phyloP scores from a whole-genome alignment of 257 asterid genomes.

The Leonotis leonurus region DNA sequence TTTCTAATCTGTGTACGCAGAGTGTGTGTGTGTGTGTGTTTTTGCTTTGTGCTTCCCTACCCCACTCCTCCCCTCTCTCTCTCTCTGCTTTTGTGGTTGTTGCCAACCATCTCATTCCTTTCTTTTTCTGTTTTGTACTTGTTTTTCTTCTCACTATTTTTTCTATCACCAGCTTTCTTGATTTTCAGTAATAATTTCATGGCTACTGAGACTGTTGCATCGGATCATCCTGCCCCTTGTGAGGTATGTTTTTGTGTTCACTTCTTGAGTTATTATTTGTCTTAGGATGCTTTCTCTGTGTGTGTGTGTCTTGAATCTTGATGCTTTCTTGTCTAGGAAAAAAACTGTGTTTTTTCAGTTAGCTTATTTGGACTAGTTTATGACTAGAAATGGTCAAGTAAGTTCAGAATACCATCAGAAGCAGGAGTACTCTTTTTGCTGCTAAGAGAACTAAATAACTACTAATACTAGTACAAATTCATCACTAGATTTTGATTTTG shows the following conservation, averaged over 20 bases:
- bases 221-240: constrained; percentile 40
- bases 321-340: neutral
- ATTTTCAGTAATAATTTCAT: constrained; percentile 24
- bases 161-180: neutral
- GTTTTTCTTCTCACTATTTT: constrained; percentile 5
- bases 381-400: neutral
- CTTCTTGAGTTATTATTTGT: neutral
- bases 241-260: constrained; percentile 32
- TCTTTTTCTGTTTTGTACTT: constrained; percentile 33
- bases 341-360: neutral
- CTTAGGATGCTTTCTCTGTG: neutral
- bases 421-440: neutral
- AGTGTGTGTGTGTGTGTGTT: neutral
- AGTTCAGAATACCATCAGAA: neutral
- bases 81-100: constrained; percentile 26
- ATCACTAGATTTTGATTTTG: neutral
- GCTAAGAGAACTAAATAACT: neutral
- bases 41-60: constrained; percentile 36
- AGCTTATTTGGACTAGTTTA: neutral
- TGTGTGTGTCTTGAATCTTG: neutral
- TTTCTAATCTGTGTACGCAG: constrained; percentile 1
- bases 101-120: constrained; percentile 65
- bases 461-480: too few species aligned
- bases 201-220: constrained; percentile 59
- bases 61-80: neutral